Percentiles rank a stretch among this genome's conserved stretches.
Conservation (phyloP, 1,284 basidiomycete genomes). For the Fomitopsis betulina region DNA sequence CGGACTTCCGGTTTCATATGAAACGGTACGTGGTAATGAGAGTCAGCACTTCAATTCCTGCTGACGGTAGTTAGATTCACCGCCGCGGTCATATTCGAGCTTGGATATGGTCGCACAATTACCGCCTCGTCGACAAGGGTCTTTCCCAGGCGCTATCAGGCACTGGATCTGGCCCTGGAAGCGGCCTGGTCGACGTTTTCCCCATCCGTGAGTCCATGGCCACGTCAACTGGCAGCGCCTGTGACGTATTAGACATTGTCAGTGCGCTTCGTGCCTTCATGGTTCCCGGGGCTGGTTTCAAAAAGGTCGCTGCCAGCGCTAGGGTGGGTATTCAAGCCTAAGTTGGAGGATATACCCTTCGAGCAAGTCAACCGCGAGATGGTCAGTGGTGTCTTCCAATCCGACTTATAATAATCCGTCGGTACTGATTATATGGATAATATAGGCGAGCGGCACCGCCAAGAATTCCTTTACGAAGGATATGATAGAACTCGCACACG, state of each 20-base stretch:
- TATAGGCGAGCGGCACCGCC: slow-evolving; percentile 36
- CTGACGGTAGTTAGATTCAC: slow-evolving; percentile 12
- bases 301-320: neutral
- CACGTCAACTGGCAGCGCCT: neutral
- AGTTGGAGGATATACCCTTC: neutral
- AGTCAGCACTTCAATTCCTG: neutral
- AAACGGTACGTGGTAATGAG: slow-evolving; percentile 15
- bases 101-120: slow-evolving; percentile 22
- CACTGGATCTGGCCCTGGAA: slow-evolving; percentile 16
- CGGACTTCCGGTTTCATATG: slow-evolving; percentile 20
- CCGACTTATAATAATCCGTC: too few relatives aligned
- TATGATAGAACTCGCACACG: slow-evolving; percentile 35
- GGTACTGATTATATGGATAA: neutral
- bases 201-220: slow-evolving; percentile 14
- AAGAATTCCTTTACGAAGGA: slow-evolving; percentile 41
- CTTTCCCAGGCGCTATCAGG: slow-evolving; percentile 16
- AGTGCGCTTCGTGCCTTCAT: slow-evolving; percentile 10
- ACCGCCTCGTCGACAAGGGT: slow-evolving; percentile 17
- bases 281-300: slow-evolving; percentile 13
- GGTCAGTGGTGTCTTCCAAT: neutral
- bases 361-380: neutral
- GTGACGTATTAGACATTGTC: too few relatives aligned
- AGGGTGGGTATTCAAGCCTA: neutral
- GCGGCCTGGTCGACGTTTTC: slow-evolving; percentile 25
- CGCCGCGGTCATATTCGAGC: slow-evolving; percentile 17